These are phyloP conservation scores for Staphylotrichum longicolle DNA, from an alignment of 495 filamentous ascomycete species.

Conservation along the genomic window DNA sequence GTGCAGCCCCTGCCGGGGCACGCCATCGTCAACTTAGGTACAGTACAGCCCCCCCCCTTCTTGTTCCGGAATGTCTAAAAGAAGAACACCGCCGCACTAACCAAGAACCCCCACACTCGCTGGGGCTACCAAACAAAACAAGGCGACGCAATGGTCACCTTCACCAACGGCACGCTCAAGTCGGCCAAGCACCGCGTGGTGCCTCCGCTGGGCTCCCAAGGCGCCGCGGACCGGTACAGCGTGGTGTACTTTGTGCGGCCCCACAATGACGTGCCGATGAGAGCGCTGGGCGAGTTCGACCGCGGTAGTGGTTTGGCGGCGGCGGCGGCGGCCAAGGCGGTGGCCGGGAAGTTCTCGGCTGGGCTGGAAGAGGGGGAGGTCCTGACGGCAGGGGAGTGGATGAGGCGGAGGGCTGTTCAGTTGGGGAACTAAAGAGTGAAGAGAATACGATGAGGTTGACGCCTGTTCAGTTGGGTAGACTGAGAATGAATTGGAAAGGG, in stretches of 20 bases:
- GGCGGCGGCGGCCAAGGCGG: conserved; percentile 19
- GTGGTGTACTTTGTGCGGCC: conserved; percentile 63
- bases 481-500: too few relatives aligned
- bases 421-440: conserved; percentile 26
- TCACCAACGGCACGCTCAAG: conserved; percentile 59
- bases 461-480: too few relatives aligned
- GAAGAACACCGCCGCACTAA: neutral
- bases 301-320: neutral
- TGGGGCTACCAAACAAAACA: too few relatives aligned
- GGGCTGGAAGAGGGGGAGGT: conserved; percentile 30
- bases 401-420: conserved; percentile 45
- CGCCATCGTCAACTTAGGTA: conserved; percentile 57
- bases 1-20: conserved; percentile 56
- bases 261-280: conserved; percentile 55
- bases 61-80: neutral
- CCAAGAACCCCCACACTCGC: neutral
- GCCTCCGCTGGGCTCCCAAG: conserved; percentile 55
- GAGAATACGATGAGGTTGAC: too few relatives aligned
- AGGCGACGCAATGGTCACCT: conserved; percentile 63
- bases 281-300: conserved; percentile 38
- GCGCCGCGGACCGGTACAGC: conserved; percentile 51
- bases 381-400: conserved; percentile 51
- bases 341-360: conserved; percentile 25
- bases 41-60: too few relatives aligned
- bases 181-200: conserved; percentile 64